Percentiles rank a stretch among this genome's conserved stretches.
phyloP scores from a whole-genome alignment of 129 eudicot genomes.

The Logfia minima region DNA sequence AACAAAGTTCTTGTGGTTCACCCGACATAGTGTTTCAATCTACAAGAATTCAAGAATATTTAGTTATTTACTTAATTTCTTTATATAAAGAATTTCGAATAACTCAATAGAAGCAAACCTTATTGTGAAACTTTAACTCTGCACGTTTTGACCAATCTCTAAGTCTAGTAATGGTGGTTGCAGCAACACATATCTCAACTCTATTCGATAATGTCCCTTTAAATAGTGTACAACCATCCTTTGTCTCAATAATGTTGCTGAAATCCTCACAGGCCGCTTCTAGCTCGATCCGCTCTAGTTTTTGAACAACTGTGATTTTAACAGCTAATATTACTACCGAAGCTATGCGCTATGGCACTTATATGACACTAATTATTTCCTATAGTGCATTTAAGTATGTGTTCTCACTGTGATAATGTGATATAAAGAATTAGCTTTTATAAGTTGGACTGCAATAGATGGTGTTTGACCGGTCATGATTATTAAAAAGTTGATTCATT shows the following conservation, averaged over 20 bases:
- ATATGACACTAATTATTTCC: too few relatives aligned
- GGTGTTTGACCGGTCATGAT: too few relatives aligned
- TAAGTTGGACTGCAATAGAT: too few relatives aligned
- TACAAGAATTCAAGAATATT: conserved; percentile 18
- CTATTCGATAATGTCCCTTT: conserved; percentile 86
- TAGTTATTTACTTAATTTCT: not conserved
- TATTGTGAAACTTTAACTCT: conserved; percentile 53
- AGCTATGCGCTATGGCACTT: not conserved
- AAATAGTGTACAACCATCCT: conserved; percentile 51
- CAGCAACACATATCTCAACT: conserved; percentile 73
- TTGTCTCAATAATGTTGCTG: conserved; percentile 70
- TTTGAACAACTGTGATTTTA: conserved; percentile 67
- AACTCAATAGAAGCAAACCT: conserved; percentile 40
- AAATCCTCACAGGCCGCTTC: conserved; percentile 88
- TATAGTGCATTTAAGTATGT: too few relatives aligned
- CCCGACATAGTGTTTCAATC: conserved; percentile 65
- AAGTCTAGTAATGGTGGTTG: conserved; percentile 46
- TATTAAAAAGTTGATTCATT: too few relatives aligned
- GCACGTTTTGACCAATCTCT: conserved; percentile 66
- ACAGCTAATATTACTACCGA: not conserved
- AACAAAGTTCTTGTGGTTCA: conserved; percentile 89
- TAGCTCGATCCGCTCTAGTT: conserved; percentile 70
- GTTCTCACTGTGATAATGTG: too few relatives aligned
- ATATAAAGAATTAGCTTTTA: too few relatives aligned
- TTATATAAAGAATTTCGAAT: not conserved